phyloP scores from a whole-genome alignment of 208 protist species.

The Wallacemonas collosoma region DNA sequence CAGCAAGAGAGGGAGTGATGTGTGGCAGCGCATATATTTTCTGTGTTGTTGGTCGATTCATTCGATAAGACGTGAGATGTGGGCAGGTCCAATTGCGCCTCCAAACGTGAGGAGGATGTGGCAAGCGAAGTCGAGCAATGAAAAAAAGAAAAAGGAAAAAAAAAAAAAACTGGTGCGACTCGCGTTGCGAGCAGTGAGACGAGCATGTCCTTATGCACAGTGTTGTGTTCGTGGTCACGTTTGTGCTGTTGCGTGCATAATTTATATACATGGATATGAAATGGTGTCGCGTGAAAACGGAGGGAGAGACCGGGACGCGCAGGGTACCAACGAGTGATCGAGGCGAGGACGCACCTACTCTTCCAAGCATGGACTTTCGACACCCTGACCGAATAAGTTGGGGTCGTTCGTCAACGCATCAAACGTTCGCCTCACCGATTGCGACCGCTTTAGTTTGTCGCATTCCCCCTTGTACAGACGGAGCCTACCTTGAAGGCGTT shows the following conservation, averaged over 20 bases:
- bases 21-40: too few relatives aligned
- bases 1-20: too few relatives aligned
- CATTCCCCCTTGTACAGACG: neutral
- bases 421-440: neutral
- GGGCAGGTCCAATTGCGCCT: too few relatives aligned
- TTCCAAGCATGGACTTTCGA: conserved; percentile 9
- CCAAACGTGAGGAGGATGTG: too few relatives aligned
- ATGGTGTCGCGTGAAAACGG: neutral
- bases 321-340: neutral
- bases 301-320: neutral
- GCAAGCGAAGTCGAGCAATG: neutral
- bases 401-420: conserved; percentile 6
- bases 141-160: conserved; percentile 4
- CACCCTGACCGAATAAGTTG: neutral
- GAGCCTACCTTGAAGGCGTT: neutral
- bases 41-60: too few relatives aligned
- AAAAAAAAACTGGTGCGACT: neutral
- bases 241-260: neutral
- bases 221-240: too few relatives aligned
- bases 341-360: neutral
- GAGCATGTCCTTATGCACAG: too few relatives aligned
- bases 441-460: neutral
- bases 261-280: conserved; percentile 1
- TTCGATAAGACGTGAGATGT: too few relatives aligned
- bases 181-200: neutral